A percentile compares a stretch with the other conserved stretches of the same genome.
Conservation (phyloP, 345 rosid species). For the Eutrema heterophyllum region DNA sequence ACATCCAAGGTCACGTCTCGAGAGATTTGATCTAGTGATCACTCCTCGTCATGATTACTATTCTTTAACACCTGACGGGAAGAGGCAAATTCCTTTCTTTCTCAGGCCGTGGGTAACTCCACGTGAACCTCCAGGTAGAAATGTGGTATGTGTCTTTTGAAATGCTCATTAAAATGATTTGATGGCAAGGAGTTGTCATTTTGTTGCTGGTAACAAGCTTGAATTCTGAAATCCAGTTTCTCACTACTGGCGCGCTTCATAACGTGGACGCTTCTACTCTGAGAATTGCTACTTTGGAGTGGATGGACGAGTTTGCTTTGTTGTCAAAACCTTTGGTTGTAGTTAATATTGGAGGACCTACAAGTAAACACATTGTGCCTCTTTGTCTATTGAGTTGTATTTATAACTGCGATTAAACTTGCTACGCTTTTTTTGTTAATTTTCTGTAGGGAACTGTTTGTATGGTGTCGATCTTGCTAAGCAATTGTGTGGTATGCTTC, state of each 20-base stretch:
- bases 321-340: conserved; percentile 83
- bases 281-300: conserved; percentile 55
- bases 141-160: conserved; percentile 57
- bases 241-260: conserved; percentile 89
- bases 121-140: conserved; percentile 59
- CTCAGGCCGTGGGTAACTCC: conserved; percentile 78
- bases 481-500: conserved; percentile 53
- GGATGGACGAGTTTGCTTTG: conserved; percentile 64
- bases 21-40: conserved; percentile 83
- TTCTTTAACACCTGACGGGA: conserved; percentile 69
- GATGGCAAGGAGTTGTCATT: neutral
- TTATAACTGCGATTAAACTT: neutral
- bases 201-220: conserved; percentile 21
- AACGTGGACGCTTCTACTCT: conserved; percentile 64
- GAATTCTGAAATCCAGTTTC: conserved; percentile 45
- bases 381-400: neutral
- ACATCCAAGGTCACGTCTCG: conserved; percentile 72
- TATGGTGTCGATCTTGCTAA: conserved; percentile 76
- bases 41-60: conserved; percentile 88
- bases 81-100: conserved; percentile 64
- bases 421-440: neutral
- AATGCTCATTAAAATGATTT: neutral
- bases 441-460: conserved; percentile 52
- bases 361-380: conserved; percentile 37
- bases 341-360: conserved; percentile 92